Evolutionary conservation across 345 rosid species (phyloP), one percentile per base, ranked within the genome.

Genomic region (Alliaria petiolata): DNA sequence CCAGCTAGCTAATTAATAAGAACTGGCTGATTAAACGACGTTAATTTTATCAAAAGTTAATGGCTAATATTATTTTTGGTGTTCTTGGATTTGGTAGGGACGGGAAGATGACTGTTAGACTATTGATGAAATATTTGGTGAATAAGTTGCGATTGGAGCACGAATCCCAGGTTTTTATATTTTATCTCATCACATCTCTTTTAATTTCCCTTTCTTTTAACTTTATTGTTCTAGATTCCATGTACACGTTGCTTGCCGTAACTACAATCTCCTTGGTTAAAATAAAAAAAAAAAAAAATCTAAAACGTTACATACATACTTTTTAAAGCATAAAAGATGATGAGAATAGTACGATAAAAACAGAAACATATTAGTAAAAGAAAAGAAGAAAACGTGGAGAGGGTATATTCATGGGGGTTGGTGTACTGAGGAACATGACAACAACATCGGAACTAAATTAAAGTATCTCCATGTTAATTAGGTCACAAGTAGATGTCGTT

Each of bases 91-190:
- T 70, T 65, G 63, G 80, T 77, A 95, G 99, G 87, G 98, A 95
- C 67, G 97, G 91, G 74, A 87, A 89, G 75, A 95, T 90, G 98
- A 95, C 98, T 49, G 90, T 95, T 72, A 82, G 92, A 67, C 74
- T 92, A 71, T 72, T 95, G 85, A 85, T 84, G 85, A 95, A 88
- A 88, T 95, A 95, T 83, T 83, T 95, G 86, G 97, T 83, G 80
- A 90, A 82, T 84, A 95, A 92, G 86, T 90, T 95, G 84, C 82
- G 82, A 74, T 74, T 92, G 83, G 97, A 88, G 65, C 87, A 85
- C 87, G 98, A 92, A 87, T 85, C 97, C 70, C 97, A 95, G 99
- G 99, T 95, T 87, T 76, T 78, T 58, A n/a, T n/a, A 30, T 57
- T 39, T 0, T 1, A 40, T 66, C 67, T 19, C 33, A 19, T 56